phyloP scores from a whole-genome alignment of 2,329 filamentous ascomycete species.

The Cladosporium austrohemisphaericum region DNA sequence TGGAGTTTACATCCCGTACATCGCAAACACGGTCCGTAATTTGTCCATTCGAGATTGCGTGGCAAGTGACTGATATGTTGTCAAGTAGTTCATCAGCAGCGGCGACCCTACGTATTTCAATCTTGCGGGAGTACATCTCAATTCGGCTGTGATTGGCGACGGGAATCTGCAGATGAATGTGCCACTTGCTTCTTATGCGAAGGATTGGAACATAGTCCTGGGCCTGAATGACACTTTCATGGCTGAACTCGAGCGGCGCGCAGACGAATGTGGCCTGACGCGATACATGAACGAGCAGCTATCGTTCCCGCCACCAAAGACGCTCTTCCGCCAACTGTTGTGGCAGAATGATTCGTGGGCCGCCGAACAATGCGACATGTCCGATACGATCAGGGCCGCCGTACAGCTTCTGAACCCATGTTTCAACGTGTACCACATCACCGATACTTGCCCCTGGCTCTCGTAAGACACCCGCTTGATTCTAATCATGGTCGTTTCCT shows the following conservation, averaged over 20 bases:
- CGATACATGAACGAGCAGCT: constrained; percentile 49
- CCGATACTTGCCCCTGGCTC: constrained; percentile 26
- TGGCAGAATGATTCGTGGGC: constrained; percentile 8
- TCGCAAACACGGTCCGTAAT: constrained; percentile 38
- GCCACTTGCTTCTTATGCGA: constrained; percentile 34
- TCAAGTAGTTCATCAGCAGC: constrained; percentile 32
- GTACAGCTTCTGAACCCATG: constrained; percentile 30
- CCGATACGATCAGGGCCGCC: constrained; percentile 30
- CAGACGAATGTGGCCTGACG: constrained; percentile 38
- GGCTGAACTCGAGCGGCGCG: constrained; percentile 31
- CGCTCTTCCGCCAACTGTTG: constrained; percentile 22
- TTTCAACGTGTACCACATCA: constrained; percentile 34
- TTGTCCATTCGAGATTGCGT: constrained; percentile 43
- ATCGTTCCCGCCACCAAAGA: constrained; percentile 32
- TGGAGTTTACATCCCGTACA: constrained; percentile 34
- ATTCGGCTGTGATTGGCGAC: constrained; percentile 45
- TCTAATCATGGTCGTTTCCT: background rate
- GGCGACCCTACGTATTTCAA: constrained; percentile 33
- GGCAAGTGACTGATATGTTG: constrained; percentile 43
- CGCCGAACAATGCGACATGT: constrained; percentile 31
- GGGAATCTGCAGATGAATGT: constrained; percentile 39
- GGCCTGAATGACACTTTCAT: constrained; percentile 43
- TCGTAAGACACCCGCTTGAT: constrained; percentile 17
- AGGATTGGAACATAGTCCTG: constrained; percentile 40
- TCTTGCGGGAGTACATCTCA: constrained; percentile 31